Conservation (phyloP, 352 stramenopile species). For the Globisporangium cederbergense region DNA sequence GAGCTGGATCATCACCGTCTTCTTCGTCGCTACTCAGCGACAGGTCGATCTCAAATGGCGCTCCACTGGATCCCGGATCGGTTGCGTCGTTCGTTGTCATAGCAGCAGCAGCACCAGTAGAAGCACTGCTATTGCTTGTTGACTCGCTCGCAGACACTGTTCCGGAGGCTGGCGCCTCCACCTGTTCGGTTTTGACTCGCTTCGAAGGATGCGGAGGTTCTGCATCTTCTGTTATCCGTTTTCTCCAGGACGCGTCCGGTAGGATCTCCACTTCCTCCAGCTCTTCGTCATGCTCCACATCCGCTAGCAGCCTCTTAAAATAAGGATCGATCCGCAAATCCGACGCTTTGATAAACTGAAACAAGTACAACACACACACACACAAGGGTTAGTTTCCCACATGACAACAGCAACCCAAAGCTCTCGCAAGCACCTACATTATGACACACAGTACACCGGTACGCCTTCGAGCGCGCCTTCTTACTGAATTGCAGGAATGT, state of each 20-base stretch:
- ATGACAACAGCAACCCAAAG: background rate
- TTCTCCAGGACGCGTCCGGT: slow-evolving; percentile 79
- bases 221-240: slow-evolving; percentile 48
- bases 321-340: slow-evolving; percentile 90
- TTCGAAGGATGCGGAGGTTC: slow-evolving; percentile 40
- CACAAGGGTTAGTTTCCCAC: slow-evolving; percentile 3
- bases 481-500: slow-evolving; percentile 92
- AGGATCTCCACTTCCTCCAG: slow-evolving; percentile 91
- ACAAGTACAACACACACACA: slow-evolving; percentile 6
- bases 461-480: slow-evolving; percentile 82
- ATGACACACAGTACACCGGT: slow-evolving; percentile 90
- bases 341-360: slow-evolving; percentile 82
- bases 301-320: slow-evolving; percentile 85
- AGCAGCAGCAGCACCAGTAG: slow-evolving; percentile 16
- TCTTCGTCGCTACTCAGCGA: slow-evolving; percentile 69
- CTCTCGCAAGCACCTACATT: slow-evolving; percentile 42
- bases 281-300: slow-evolving; percentile 77
- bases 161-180: slow-evolving; percentile 9
- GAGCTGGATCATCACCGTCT: slow-evolving; percentile 26
- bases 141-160: background rate
- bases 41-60: slow-evolving; percentile 73
- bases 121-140: background rate
- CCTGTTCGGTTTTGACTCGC: slow-evolving; percentile 51
- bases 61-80: slow-evolving; percentile 25
- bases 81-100: slow-evolving; percentile 9